A percentile compares a stretch with the other conserved stretches of the same genome.
phyloP scores from a whole-genome alignment of 306 rosid species.

The Prosopis cineraria region DNA sequence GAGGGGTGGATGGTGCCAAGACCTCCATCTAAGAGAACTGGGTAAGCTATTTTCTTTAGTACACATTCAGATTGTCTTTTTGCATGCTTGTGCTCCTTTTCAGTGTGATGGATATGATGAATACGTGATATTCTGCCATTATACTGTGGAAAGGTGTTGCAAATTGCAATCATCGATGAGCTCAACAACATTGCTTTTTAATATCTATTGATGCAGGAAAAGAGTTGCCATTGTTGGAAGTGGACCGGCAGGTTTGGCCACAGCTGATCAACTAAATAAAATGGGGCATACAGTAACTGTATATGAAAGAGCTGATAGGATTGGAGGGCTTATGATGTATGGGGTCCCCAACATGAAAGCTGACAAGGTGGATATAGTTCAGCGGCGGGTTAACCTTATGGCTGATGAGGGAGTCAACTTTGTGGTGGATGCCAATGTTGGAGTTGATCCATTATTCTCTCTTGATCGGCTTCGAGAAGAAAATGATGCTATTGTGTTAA shows the following conservation, averaged over 20 bases:
- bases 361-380: constrained; percentile 75
- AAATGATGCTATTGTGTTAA: constrained; percentile 80
- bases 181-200: not conserved
- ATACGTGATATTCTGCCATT: not conserved
- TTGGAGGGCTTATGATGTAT: constrained; percentile 97
- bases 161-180: not conserved
- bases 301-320: constrained; percentile 50
- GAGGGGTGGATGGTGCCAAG: constrained; percentile 99
- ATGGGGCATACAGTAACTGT: constrained; percentile 76
- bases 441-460: constrained; percentile 71
- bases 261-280: constrained; percentile 95
- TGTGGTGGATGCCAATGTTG: constrained; percentile 84
- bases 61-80: not conserved
- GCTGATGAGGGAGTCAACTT: constrained; percentile 80
- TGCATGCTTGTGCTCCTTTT: not conserved
- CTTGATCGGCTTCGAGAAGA: constrained; percentile 72
- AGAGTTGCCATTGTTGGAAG: constrained; percentile 92
- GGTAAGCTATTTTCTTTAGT: constrained; percentile 49
- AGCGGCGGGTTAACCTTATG: constrained; percentile 91
- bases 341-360: constrained; percentile 99
- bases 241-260: constrained; percentile 97
- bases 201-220: constrained; percentile 54
- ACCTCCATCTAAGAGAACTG: constrained; percentile 83
- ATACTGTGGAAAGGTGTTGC: not conserved
- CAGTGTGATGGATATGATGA: not conserved